These are phyloP conservation scores for Trichoderma endophyticum DNA, from an alignment of 2,329 filamentous ascomycete genomes.

Conservation along the genomic window DNA sequence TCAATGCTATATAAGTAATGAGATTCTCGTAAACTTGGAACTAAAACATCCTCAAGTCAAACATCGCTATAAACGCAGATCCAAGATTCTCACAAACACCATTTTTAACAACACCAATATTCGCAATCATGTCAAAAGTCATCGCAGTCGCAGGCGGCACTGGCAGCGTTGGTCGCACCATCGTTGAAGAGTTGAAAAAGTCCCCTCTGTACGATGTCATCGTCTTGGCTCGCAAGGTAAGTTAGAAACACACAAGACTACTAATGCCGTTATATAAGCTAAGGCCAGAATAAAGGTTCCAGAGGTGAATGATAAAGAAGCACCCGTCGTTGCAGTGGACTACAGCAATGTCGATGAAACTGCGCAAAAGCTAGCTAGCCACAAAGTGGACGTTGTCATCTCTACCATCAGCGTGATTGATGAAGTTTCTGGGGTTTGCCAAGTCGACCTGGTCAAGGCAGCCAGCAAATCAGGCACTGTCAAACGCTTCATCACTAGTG, in stretches of 20 bases:
- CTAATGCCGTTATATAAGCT: background rate
- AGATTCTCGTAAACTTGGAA: background rate
- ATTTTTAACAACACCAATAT: background rate
- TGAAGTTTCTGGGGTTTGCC: background rate
- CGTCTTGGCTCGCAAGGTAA: conserved; percentile 7
- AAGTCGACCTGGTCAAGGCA: conserved; percentile 14
- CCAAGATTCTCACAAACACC: background rate
- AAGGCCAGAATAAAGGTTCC: background rate
- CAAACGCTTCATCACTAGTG: conserved; percentile 12
- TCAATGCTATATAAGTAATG: background rate
- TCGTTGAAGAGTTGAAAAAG: conserved; percentile 4
- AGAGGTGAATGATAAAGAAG: background rate
- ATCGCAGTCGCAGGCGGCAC: conserved; percentile 8
- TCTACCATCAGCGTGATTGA: conserved; percentile 8
- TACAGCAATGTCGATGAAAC: conserved; percentile 9
- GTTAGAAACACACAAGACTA: background rate
- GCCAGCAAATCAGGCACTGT: conserved; percentile 9
- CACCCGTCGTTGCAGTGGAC: conserved; percentile 3
- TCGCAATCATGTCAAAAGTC: background rate
- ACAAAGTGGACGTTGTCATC: conserved; percentile 13
- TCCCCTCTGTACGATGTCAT: background rate
- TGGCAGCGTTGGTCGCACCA: conserved; percentile 1
- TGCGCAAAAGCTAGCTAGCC: background rate
- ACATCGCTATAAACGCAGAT: background rate
- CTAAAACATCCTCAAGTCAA: background rate